Evolutionary conservation across 2,329 filamentous ascomycete species (phyloP).

Genomic region (Colletotrichum australisinense): DNA sequence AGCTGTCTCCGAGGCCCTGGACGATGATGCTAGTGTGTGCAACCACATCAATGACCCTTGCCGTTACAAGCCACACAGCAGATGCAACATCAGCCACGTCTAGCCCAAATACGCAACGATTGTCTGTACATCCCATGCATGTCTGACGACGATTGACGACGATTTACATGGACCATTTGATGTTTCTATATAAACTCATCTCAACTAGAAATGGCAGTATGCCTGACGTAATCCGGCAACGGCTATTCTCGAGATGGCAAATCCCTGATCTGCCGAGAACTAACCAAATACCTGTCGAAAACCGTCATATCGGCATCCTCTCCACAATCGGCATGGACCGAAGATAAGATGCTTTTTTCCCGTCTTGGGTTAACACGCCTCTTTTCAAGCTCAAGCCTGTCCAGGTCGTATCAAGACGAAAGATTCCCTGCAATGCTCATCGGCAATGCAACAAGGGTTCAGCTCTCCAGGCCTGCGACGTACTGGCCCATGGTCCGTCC

Average conservation of each 20-base stretch:
- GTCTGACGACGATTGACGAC: conserved; percentile 13
- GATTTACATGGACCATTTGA: conserved; percentile 4
- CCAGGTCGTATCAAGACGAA: neutral
- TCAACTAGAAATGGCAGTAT: neutral
- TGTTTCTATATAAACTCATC: conserved; percentile 5
- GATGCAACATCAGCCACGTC: conserved; percentile 12
- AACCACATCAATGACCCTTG: neutral
- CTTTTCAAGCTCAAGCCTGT: neutral
- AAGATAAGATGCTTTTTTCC: neutral
- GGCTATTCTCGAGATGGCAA: neutral
- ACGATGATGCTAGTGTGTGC: neutral
- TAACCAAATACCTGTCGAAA: neutral
- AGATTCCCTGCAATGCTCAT: neutral
- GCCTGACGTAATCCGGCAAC: neutral
- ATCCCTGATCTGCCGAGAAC: conserved; percentile 5
- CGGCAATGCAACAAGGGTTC: conserved; percentile 6
- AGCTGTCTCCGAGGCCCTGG: too few species aligned
- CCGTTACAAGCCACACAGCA: conserved; percentile 10
- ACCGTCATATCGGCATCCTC: conserved; percentile 1
- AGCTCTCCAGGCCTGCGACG: conserved; percentile 17
- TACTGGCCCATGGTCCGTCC: neutral
- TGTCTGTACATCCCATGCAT: conserved; percentile 20
- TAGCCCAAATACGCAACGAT: conserved; percentile 6
- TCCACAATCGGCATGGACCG: neutral
- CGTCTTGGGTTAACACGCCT: neutral